Percentiles rank a stretch among this genome's conserved stretches.
These are phyloP conservation scores for Arthonia radiata DNA, from an alignment of 495 filamentous ascomycete genomes.

Conservation along the genomic window DNA sequence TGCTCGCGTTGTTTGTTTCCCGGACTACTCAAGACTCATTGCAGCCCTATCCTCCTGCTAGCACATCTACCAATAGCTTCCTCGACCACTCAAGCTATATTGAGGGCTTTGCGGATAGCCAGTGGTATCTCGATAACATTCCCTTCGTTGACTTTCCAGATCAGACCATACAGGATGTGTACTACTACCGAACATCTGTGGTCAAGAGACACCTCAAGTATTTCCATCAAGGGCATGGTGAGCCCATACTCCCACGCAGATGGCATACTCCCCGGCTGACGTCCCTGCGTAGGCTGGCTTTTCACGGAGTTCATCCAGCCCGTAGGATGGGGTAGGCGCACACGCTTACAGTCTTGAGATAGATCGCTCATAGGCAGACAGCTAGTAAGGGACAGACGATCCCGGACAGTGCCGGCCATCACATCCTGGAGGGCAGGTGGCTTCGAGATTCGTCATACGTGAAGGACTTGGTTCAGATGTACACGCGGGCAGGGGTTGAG, in stretches of 20 bases:
- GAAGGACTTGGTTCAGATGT: slow-evolving; percentile 19
- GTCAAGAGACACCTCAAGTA: slow-evolving; percentile 19
- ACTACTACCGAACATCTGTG: slow-evolving; percentile 21
- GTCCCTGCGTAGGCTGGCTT: too few species aligned
- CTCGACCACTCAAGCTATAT: slow-evolving; percentile 8
- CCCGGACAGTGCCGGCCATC: slow-evolving; percentile 19
- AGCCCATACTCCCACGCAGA: too few species aligned
- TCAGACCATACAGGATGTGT: slow-evolving; percentile 18
- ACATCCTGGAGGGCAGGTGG: slow-evolving; percentile 22
- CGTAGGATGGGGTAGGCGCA: slow-evolving; percentile 12
- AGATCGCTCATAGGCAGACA: too few species aligned
- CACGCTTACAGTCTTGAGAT: too few species aligned
- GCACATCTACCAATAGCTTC: slow-evolving; percentile 6
- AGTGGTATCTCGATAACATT: slow-evolving; percentile 18
- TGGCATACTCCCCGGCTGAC: too few species aligned
- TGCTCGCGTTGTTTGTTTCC: too few species aligned
- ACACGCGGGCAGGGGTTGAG: slow-evolving; percentile 19
- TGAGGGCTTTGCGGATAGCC: slow-evolving; percentile 7
- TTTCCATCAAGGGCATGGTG: slow-evolving; percentile 15
- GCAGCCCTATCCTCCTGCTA: slow-evolving; percentile 7
- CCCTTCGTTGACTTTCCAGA: slow-evolving; percentile 25
- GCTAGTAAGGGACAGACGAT: slow-evolving; percentile 14
- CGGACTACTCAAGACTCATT: too few species aligned
- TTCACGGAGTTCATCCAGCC: slow-evolving; percentile 20
- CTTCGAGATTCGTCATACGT: slow-evolving; percentile 15